Evolutionary conservation across 208 protist genomes (phyloP), one percentile per base, ranked within the genome.

Genomic region (Vickermania spadyakhi): DNA sequence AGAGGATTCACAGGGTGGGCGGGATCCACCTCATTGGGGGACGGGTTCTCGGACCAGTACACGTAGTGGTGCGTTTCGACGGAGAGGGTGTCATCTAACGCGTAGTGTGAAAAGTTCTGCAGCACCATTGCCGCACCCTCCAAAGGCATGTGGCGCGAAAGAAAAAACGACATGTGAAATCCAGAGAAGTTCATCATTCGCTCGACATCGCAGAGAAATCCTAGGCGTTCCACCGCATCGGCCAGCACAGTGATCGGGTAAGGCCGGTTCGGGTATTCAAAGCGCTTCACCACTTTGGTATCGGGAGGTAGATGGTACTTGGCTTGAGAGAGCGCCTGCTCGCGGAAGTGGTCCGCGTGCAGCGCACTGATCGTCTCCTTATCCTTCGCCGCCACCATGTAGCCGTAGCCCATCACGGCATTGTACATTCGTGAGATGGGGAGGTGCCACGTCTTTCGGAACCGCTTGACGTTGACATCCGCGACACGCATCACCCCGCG

Each of bases 401-500:
- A 96, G 62, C 89, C 89, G 62, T 88, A 94, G 36, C 84, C 84
- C 79, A 96, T 96, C 41, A 86, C 72, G 3, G 89, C 84, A 55
- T 81, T 84, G 72, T 93, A 90, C 7, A 96, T 73, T 0, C 84
- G 70, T 1, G 57, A 55, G 29, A 93, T 51, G 7, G 82, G 84
- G 11, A 91, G 63, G 71, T 93, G 79, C 86, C 89, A 96, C 52
- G 81, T 89, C 75, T 93, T 93, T 51, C 86, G 77, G 70, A 90
- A 96, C 23, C 86, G 81, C 65, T 91, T 90, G 42, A 92, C 82
- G 61, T 90, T 93, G 18, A 96, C 89, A 60, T 96, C 89, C 0
- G 84, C 89, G 22, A 96, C 63, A 7, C 84, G 80, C 59, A 91
- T 81, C 25, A 94, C 67, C 1, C 79, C 77, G 28, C 74, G 77